Conservation (phyloP, 805 yeast species). For the Ogataea paradorogensis region DNA sequence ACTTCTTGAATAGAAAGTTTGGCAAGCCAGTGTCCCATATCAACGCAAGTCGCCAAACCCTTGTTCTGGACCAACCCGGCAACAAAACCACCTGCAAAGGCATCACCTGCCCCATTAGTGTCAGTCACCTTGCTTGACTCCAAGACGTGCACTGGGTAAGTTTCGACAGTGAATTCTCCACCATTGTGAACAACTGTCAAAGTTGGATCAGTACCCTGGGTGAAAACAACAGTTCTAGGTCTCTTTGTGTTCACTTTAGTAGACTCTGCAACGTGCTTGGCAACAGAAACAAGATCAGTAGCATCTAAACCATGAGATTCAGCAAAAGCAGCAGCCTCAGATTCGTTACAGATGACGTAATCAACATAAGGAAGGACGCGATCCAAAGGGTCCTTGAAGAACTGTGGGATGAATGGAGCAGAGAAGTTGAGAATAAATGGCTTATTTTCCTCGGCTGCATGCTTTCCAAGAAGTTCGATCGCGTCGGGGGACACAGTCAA, state of each 20-base stretch:
- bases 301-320: constrained; percentile 69
- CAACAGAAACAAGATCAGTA: constrained; percentile 69
- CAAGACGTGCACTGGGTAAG: constrained; percentile 70
- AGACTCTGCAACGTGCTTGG: constrained; percentile 73
- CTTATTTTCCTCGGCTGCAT: constrained; percentile 52
- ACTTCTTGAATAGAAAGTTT: constrained; percentile 84
- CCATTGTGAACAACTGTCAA: constrained; percentile 61
- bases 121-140: constrained; percentile 69
- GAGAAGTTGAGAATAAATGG: constrained; percentile 78
- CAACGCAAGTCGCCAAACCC: constrained; percentile 55
- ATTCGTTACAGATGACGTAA: constrained; percentile 89
- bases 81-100: constrained; percentile 94
- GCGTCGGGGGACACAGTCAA: constrained; percentile 97
- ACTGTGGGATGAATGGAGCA: constrained; percentile 95
- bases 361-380: constrained; percentile 82
- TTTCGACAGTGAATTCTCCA: constrained; percentile 45
- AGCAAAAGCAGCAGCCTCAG: constrained; percentile 94
- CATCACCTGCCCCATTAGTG: constrained; percentile 99
- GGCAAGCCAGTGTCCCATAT: constrained; percentile 97
- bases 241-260: constrained; percentile 69
- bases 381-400: constrained; percentile 90
- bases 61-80: constrained; percentile 83
- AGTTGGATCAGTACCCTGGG: constrained; percentile 94
- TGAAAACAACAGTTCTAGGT: constrained; percentile 85
- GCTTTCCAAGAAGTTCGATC: constrained; percentile 82